Evolutionary conservation across 345 rosid genomes (phyloP).

Genomic region (Lepidium aucheri): DNA sequence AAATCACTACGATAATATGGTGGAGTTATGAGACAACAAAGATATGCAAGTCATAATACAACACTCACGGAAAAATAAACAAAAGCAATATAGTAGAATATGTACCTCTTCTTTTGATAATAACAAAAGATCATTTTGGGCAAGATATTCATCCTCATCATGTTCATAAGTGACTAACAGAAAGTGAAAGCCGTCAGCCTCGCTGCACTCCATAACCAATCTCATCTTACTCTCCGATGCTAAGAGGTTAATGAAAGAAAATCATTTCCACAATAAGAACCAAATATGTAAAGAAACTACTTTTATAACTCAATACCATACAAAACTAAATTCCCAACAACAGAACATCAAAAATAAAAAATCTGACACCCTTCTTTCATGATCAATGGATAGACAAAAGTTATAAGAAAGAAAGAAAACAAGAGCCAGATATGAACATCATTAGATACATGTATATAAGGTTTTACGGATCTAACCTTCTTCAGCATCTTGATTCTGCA

Average conservation of each 20-base stretch:
- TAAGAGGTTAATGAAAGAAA: constrained; percentile 11
- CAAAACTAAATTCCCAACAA: background rate
- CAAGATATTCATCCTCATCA: constrained; percentile 42
- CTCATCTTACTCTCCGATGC: constrained; percentile 55
- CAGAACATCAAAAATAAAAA: background rate
- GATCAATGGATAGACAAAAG: background rate
- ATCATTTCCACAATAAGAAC: background rate
- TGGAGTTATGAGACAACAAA: background rate
- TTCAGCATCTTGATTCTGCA: constrained; percentile 64
- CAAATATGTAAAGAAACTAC: background rate
- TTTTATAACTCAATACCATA: background rate
- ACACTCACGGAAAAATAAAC: background rate
- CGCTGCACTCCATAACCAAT: constrained; percentile 63
- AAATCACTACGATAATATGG: background rate
- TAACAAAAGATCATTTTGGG: constrained; percentile 78
- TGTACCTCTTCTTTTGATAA: constrained; percentile 71
- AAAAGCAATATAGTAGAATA: background rate
- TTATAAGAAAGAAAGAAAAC: background rate
- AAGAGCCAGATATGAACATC: background rate
- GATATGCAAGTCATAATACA: background rate
- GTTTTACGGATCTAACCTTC: constrained; percentile 41
- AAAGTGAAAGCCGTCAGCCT: constrained; percentile 63
- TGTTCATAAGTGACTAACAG: constrained; percentile 50
- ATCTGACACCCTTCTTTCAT: background rate
- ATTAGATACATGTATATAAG: background rate